Evolutionary conservation across 148 eudicot genomes (phyloP), one percentile per base, ranked within the genome.

Genomic region (Rhododendron molle): DNA sequence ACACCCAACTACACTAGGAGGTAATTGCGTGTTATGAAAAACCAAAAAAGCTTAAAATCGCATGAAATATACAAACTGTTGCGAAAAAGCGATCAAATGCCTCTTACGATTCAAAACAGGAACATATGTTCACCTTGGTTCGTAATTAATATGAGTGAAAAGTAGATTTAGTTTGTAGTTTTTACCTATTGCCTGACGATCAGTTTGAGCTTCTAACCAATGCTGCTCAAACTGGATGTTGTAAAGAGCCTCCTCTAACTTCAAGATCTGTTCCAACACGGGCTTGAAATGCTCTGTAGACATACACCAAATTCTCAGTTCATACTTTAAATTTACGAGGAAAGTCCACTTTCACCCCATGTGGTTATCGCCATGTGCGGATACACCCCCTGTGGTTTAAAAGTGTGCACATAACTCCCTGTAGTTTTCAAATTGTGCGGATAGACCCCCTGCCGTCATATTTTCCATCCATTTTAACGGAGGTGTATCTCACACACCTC

Each of bases 151-250:
- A 28, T 7, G 0, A 28, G 36, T 2, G 38, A 69, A 69, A 13
- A 69, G 74, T 67, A 30, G 74, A 69, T 13, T 12, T 26, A 28
- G 73, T 28, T 69, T 11, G 36, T 69, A 28, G 74, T 54, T 54
- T 67, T 69, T 93, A 97, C 99, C 96, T 87, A 92, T 83, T 69
- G 96, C 95, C 90, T 97, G 99, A n/a, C 96, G 97, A 69, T 95
- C 94, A 44, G 98, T 95, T 86, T 95, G 95, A 80, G 99, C 99
- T 88, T 93, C 94, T 3, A 97, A 91, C 96, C 94, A 97, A 83
- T 97, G 98, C 92, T 97, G 99, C 88, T 95, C 99, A 88, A 94
- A 97, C 90, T 93, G 98, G 87, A 97, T 93, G 89, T 93, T 92
- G 92, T 97, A 92, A 52, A 97, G 88, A 90, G 98, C 96, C 88